phyloP scores from a whole-genome alignment of 163 green algal species.

The Coccomyxa subellipsoidea region DNA sequence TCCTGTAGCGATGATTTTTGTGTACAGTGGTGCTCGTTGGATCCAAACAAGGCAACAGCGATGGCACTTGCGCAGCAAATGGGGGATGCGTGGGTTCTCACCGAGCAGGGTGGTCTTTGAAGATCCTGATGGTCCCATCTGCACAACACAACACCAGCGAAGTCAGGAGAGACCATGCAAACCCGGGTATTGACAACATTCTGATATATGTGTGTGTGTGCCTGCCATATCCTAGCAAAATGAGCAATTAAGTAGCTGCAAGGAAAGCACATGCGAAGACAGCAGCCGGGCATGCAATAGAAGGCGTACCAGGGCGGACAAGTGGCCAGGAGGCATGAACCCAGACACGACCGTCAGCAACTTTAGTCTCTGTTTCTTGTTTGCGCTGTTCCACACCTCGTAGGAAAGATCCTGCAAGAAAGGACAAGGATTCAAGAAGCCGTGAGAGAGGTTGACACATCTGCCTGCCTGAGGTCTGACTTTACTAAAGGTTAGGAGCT shows the following conservation, averaged over 20 bases:
- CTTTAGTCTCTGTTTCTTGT: slow-evolving; percentile 18
- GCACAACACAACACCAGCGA: slow-evolving; percentile 2
- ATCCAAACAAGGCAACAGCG: too few relatives aligned
- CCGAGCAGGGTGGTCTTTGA: slow-evolving; percentile 20
- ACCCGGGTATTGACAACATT: too few relatives aligned
- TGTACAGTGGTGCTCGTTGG: too few relatives aligned
- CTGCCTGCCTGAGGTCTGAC: not conserved
- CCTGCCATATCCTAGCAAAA: too few relatives aligned
- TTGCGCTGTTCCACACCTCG: slow-evolving; percentile 7
- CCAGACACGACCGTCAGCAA: slow-evolving; percentile 19
- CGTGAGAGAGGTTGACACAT: not conserved
- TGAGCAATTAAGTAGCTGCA: too few relatives aligned
- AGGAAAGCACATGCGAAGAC: too few relatives aligned
- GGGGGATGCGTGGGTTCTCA: not conserved
- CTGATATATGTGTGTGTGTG: too few relatives aligned
- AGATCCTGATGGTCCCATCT: slow-evolving; percentile 18
- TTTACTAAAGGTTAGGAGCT: not conserved
- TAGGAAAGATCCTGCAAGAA: slow-evolving; percentile 6
- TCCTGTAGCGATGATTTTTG: too few relatives aligned
- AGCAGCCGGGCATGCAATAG: not conserved
- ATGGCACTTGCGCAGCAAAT: too few relatives aligned
- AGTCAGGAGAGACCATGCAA: not conserved
- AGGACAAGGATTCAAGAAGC: not conserved
- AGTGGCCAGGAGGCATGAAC: slow-evolving; percentile 15
- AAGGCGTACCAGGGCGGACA: slow-evolving; percentile 22